Conservation (phyloP, 75 land plant genomes). For the Isoetes taiwanensis region DNA sequence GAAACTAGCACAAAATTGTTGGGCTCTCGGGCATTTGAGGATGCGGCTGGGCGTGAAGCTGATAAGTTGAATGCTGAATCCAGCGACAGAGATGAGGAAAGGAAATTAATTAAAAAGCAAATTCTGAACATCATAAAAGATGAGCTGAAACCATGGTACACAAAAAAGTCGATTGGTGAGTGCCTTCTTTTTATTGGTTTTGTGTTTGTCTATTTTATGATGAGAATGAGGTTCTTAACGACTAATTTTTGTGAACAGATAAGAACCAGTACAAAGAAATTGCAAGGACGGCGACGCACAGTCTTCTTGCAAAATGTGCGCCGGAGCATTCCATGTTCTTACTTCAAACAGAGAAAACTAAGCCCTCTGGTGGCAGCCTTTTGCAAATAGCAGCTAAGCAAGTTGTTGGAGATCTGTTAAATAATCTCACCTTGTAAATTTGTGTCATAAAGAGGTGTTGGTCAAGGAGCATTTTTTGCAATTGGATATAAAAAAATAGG, state of each 20-base stretch:
- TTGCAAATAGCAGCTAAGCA: no score
- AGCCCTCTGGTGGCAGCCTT: no score
- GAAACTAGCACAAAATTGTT: no score
- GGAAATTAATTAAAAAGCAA: neutral
- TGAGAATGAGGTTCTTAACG: neutral
- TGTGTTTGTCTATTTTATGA: neutral
- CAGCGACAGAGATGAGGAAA: neutral
- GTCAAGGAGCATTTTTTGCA: no score
- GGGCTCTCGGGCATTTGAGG: no score
- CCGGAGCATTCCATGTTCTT: constrained; percentile 16
- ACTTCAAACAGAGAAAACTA: no score
- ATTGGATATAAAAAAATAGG: no score
- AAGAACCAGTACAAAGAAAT: constrained; percentile 23
- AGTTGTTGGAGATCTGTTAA: no score
- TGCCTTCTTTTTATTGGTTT: neutral
- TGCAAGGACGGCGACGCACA: constrained; percentile 35
- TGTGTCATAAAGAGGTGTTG: no score
- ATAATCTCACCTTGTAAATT: no score
- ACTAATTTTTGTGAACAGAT: constrained; percentile 17
- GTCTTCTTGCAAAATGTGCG: constrained; percentile 48
- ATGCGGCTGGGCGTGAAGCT: no score
- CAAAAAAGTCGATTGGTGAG: neutral
- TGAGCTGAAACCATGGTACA: neutral
- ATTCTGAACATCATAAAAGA: neutral
- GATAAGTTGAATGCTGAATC: neutral